Conservation (phyloP, 2,329 filamentous ascomycete genomes). For the Hymenoscyphus fructigenus region DNA sequence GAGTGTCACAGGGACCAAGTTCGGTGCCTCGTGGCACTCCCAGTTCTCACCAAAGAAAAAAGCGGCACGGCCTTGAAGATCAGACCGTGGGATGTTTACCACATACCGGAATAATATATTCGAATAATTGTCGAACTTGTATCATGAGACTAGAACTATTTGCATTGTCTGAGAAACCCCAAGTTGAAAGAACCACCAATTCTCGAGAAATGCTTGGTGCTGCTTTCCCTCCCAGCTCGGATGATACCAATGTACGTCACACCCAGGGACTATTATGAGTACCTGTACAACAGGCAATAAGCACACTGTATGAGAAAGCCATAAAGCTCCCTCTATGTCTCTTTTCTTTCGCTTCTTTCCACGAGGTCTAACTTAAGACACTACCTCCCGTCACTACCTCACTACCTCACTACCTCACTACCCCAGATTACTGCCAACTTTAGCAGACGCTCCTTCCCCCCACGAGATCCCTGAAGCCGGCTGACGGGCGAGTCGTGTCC, state of each 20-base stretch:
- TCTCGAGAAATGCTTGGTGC: too few species aligned
- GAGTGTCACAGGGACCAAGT: too few species aligned
- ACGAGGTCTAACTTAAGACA: background rate
- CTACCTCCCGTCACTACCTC: background rate
- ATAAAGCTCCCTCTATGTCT: background rate
- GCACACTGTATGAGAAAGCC: background rate
- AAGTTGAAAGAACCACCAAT: too few species aligned
- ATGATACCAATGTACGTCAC: background rate
- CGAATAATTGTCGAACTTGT: too few species aligned
- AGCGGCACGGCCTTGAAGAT: too few species aligned
- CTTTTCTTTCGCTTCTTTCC: background rate
- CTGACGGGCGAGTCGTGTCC: background rate
- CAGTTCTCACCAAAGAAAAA: too few species aligned
- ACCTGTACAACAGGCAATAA: background rate
- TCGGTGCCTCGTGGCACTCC: too few species aligned
- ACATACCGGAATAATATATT: too few species aligned
- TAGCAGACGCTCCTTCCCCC: background rate
- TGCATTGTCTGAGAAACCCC: too few species aligned
- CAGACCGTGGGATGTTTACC: too few species aligned
- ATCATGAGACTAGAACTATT: too few species aligned
- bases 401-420: background rate
- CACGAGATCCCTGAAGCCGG: background rate
- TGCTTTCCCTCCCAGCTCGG: background rate
- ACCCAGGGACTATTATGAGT: background rate
- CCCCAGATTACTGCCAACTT: background rate